Conservation (phyloP, 2,329 filamentous ascomycete species). For the Aspergillus bombycis region DNA sequence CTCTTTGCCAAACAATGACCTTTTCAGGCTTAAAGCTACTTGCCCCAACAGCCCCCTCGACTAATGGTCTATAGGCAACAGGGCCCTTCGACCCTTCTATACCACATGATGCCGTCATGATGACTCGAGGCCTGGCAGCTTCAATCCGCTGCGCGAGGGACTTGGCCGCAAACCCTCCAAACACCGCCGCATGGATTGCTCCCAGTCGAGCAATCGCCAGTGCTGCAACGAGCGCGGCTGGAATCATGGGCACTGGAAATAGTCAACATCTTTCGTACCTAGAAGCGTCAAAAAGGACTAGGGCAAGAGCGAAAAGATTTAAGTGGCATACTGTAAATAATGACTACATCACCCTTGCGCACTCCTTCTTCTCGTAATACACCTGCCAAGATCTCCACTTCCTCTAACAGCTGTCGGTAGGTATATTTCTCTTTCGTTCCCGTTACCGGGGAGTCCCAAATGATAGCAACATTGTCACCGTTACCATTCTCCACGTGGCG, state of each 20-base stretch:
- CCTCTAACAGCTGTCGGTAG: slow-evolving; percentile 73
- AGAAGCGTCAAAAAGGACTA: not conserved
- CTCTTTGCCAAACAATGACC: slow-evolving; percentile 81
- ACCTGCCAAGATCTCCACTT: slow-evolving; percentile 81
- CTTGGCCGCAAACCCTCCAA: slow-evolving; percentile 83
- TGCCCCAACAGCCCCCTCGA: slow-evolving; percentile 71
- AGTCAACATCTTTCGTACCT: not conserved
- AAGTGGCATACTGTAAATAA: slow-evolving; percentile 76
- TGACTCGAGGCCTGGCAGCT: slow-evolving; percentile 71
- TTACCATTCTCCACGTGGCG: slow-evolving; percentile 81
- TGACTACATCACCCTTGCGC: slow-evolving; percentile 78
- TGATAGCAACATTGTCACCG: slow-evolving; percentile 73
- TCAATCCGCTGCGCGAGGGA: slow-evolving; percentile 89
- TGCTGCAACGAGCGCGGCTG: slow-evolving; percentile 82
- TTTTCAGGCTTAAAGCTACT: slow-evolving; percentile 72
- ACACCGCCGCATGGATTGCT: slow-evolving; percentile 88
- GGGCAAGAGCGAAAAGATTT: not conserved
- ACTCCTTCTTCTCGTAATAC: slow-evolving; percentile 83
- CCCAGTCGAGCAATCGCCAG: slow-evolving; percentile 80
- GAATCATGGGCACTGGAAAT: slow-evolving; percentile 87
- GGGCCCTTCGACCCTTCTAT: slow-evolving; percentile 85
- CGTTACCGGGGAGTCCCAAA: slow-evolving; percentile 87
- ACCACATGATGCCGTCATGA: slow-evolving; percentile 89
- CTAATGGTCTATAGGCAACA: slow-evolving; percentile 74
- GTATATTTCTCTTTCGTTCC: slow-evolving; percentile 71